These are phyloP conservation scores for Wilcoxina mikolae DNA, from an alignment of 495 filamentous ascomycete species.

Conservation along the genomic window DNA sequence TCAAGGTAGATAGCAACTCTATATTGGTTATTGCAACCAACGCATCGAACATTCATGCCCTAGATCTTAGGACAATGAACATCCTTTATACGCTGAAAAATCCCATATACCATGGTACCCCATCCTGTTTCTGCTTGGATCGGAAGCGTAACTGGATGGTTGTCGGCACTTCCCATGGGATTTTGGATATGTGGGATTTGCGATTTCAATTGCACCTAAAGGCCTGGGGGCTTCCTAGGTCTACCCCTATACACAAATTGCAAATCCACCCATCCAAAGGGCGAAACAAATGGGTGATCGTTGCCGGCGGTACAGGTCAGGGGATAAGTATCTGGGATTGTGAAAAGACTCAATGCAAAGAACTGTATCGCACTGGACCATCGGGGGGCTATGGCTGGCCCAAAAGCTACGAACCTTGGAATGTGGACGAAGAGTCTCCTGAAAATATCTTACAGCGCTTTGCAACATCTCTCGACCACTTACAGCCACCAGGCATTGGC, in stretches of 20 bases:
- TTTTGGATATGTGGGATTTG: slow-evolving; percentile 90
- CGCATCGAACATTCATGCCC: slow-evolving; percentile 59
- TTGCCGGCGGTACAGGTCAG: slow-evolving; percentile 73
- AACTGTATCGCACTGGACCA: slow-evolving; percentile 61
- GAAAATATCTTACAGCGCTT: slow-evolving; percentile 84
- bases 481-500: slow-evolving; percentile 31
- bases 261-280: slow-evolving; percentile 62
- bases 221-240: slow-evolving; percentile 76
- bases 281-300: slow-evolving; percentile 63
- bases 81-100: slow-evolving; percentile 70
- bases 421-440: slow-evolving; percentile 74
- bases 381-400: slow-evolving; percentile 39
- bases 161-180: slow-evolving; percentile 81
- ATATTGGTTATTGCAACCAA: slow-evolving; percentile 78
- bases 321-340: slow-evolving; percentile 92
- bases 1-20: slow-evolving; percentile 61
- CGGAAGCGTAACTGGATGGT: slow-evolving; percentile 75
- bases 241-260: slow-evolving; percentile 65
- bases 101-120: slow-evolving; percentile 83
- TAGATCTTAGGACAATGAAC: slow-evolving; percentile 81
- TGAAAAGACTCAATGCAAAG: slow-evolving; percentile 74
- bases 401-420: slow-evolving; percentile 70
- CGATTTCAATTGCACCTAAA: slow-evolving; percentile 77
- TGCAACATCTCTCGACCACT: slow-evolving; percentile 49
- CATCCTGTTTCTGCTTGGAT: slow-evolving; percentile 83